phyloP scores from a whole-genome alignment of 2,329 filamentous ascomycete genomes.

The Ilyonectria robusta region DNA sequence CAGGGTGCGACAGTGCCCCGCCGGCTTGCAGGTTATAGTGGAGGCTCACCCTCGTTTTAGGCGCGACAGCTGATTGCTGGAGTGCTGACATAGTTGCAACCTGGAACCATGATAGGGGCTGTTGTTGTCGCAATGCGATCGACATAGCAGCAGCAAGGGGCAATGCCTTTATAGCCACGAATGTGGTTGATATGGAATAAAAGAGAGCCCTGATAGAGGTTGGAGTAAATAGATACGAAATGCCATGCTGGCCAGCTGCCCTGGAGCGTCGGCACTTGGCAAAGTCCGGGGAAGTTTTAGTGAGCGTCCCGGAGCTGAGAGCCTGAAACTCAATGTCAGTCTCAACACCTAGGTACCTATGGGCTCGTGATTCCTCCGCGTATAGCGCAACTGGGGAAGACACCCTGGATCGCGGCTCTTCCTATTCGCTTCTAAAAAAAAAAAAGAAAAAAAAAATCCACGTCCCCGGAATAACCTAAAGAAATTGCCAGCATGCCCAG shows the following conservation, averaged over 20 bases:
- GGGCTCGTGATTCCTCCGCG: background rate
- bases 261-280: no score
- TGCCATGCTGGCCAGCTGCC: no score
- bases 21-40: slow-evolving; percentile 24
- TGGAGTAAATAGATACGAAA: no score
- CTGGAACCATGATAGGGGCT: background rate
- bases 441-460: background rate
- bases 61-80: background rate
- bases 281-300: no score
- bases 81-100: background rate
- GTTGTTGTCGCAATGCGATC: no score
- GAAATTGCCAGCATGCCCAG: no score
- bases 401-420: background rate
- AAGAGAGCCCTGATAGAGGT: no score
- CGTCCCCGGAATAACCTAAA: no score
- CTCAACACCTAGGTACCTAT: background rate
- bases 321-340: background rate
- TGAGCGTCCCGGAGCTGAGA: background rate
- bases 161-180: no score
- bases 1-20: slow-evolving; percentile 22
- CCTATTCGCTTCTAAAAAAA: background rate
- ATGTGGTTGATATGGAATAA: no score
- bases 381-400: background rate
- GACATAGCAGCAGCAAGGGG: no score
- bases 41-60: background rate